Evolutionary conservation across 345 rosid genomes (phyloP).

Genomic region (Noccaea bulbosa): DNA sequence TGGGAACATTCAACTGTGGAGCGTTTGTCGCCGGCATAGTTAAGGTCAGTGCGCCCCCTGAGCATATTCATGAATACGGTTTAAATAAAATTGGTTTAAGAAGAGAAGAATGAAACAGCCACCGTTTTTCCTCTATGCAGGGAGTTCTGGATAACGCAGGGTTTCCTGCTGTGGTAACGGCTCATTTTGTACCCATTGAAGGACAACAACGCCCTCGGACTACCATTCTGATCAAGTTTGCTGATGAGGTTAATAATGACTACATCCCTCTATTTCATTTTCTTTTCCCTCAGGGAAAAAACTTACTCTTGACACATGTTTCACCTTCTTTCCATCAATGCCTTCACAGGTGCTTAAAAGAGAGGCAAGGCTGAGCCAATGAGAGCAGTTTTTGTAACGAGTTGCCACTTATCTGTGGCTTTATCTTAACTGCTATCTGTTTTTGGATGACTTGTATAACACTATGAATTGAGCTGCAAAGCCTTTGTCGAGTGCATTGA

Average conservation of each 20-base stretch:
- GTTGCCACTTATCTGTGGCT: conserved; percentile 26
- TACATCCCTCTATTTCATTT: background rate
- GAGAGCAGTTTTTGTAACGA: conserved; percentile 11
- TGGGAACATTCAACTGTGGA: conserved; percentile 99
- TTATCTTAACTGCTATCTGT: conserved; percentile 28
- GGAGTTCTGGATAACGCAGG: conserved; percentile 95
- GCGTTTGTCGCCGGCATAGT: conserved; percentile 99
- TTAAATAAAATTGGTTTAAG: background rate
- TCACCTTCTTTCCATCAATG: conserved; percentile 10
- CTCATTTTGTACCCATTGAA: conserved; percentile 98
- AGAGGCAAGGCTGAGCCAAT: conserved; percentile 72
- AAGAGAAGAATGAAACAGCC: conserved; percentile 10
- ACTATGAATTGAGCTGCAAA: conserved; percentile 22
- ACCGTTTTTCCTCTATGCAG: conserved; percentile 43
- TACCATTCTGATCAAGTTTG: conserved; percentile 95
- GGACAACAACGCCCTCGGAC: conserved; percentile 97
- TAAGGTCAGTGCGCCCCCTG: conserved; percentile 53
- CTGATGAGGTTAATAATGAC: conserved; percentile 73
- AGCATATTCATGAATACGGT: conserved; percentile 7
- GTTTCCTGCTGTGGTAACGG: conserved; percentile 95
- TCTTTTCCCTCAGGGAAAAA: background rate
- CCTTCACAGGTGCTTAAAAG: conserved; percentile 66
- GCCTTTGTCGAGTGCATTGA: conserved; percentile 22
- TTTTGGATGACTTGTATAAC: conserved; percentile 18
- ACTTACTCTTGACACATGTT: background rate